Evolutionary conservation across 805 yeast species (phyloP).

Genomic region (Kuraishia molischiana): DNA sequence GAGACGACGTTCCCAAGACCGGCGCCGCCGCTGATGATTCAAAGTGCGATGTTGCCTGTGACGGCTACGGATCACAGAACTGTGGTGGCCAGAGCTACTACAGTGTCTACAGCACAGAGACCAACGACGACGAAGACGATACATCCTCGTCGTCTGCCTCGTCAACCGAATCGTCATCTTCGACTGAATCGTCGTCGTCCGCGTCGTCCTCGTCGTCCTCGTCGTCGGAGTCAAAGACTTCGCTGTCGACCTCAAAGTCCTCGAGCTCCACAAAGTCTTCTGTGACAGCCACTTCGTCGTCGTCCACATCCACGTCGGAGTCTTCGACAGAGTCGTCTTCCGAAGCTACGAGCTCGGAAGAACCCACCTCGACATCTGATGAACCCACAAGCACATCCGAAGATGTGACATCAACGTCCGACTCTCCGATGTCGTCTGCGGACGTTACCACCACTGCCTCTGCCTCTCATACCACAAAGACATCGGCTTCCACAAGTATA

Average conservation of each 20-base stretch:
- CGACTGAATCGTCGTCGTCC: constrained; percentile 9
- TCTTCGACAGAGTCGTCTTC: constrained; percentile 8
- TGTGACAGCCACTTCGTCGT: constrained; percentile 6
- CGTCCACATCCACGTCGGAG: constrained; percentile 8
- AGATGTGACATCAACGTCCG: constrained; percentile 10
- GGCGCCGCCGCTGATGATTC: constrained; percentile 17
- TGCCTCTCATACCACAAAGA: too few species aligned
- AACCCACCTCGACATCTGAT: constrained; percentile 8
- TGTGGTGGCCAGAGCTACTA: constrained; percentile 51
- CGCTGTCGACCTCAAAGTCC: constrained; percentile 11
- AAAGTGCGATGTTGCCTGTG: constrained; percentile 39
- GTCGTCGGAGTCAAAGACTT: constrained; percentile 4
- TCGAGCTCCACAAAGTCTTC: constrained; percentile 10
- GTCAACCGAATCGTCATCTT: constrained; percentile 8
- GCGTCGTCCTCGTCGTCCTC: constrained; percentile 10
- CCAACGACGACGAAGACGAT: constrained; percentile 7
- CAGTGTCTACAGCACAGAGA: constrained; percentile 32
- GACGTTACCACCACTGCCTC: constrained; percentile 5
- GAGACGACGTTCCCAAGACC: constrained; percentile 28
- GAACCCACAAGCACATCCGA: too few species aligned
- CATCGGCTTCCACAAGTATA: constrained; percentile 6
- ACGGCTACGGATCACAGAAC: constrained; percentile 50
- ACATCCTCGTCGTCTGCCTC: constrained; percentile 16
- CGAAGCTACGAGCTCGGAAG: constrained; percentile 4
- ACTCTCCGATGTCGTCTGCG: constrained; percentile 4